Percentiles rank a stretch among this genome's conserved stretches.
Evolutionary conservation across 73 alveolate species (phyloP).

Genomic region (Urostyla sp.): DNA sequence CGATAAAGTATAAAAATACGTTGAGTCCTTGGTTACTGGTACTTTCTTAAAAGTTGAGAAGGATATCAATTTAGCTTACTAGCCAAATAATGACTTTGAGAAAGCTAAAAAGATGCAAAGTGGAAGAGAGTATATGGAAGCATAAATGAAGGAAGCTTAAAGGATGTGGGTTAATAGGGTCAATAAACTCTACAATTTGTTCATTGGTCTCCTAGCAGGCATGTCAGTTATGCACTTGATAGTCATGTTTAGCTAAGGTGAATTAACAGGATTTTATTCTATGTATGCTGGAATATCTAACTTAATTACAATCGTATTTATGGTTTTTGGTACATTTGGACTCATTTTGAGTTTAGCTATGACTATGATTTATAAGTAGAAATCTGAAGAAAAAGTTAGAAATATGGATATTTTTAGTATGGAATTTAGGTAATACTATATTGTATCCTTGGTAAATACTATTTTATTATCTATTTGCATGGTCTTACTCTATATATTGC

Average conservation of each 20-base stretch:
- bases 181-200: slow-evolving; percentile 35
- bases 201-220: slow-evolving; percentile 48
- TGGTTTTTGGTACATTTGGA: slow-evolving; percentile 38
- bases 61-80: slow-evolving; percentile 13
- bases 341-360: slow-evolving; percentile 24
- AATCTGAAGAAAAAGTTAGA: slow-evolving; percentile 52
- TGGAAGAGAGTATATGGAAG: slow-evolving; percentile 19
- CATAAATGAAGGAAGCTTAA: slow-evolving; percentile 21
- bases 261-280: not conserved
- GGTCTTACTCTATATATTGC: slow-evolving; percentile 22
- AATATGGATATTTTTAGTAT: slow-evolving; percentile 43
- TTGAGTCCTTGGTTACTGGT: slow-evolving; percentile 53
- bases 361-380: slow-evolving; percentile 33
- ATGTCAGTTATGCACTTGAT: slow-evolving; percentile 49
- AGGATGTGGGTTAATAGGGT: slow-evolving; percentile 49
- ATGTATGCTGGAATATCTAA: slow-evolving; percentile 23
- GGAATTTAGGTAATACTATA: slow-evolving; percentile 38
- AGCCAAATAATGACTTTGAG: slow-evolving; percentile 16
- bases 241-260: slow-evolving; percentile 7
- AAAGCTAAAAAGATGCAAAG: slow-evolving; percentile 19
- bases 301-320: slow-evolving; percentile 24
- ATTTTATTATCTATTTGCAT: slow-evolving; percentile 27
- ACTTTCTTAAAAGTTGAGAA: slow-evolving; percentile 37
- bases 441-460: slow-evolving; percentile 23
- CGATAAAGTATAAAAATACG: slow-evolving; percentile 40